Percentiles rank a stretch among this genome's conserved stretches.
phyloP scores from a whole-genome alignment of 225 moss, liverwort and hornwort genomes.

The Neckera pumila region DNA sequence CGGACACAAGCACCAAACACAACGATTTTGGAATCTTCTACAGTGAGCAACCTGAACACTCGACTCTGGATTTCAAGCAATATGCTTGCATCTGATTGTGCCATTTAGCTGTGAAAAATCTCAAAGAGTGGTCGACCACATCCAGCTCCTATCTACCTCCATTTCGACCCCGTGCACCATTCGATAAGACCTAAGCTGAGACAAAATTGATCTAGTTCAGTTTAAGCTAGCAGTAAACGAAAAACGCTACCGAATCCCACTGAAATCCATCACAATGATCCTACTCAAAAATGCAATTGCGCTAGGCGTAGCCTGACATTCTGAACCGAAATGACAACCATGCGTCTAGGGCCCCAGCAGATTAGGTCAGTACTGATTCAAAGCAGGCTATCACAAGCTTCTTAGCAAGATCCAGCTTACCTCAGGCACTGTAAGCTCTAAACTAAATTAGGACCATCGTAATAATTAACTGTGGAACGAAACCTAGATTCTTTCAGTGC shows the following conservation, averaged over 20 bases:
- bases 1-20: background rate
- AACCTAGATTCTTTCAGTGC: conserved; percentile 73
- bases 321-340: background rate
- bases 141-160: background rate
- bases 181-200: background rate
- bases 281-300: background rate
- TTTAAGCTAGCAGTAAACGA: background rate
- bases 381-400: background rate
- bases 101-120: background rate
- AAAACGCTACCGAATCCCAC: background rate
- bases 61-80: background rate
- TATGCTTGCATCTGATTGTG: background rate
- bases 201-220: background rate
- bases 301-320: background rate
- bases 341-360: background rate
- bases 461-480: conserved; percentile 67
- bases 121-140: background rate
- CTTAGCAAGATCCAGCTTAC: conserved; percentile 22
- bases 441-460: conserved; percentile 93
- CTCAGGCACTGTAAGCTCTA: conserved; percentile 79
- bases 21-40: background rate
- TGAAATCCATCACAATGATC: background rate
- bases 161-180: background rate
- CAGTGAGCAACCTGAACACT: background rate
- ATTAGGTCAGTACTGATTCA: background rate